A percentile compares a stretch with the other conserved stretches of the same genome.
Evolutionary conservation across 352 stramenopile genomes (phyloP).

Genomic region (Blastocystis sp.): DNA sequence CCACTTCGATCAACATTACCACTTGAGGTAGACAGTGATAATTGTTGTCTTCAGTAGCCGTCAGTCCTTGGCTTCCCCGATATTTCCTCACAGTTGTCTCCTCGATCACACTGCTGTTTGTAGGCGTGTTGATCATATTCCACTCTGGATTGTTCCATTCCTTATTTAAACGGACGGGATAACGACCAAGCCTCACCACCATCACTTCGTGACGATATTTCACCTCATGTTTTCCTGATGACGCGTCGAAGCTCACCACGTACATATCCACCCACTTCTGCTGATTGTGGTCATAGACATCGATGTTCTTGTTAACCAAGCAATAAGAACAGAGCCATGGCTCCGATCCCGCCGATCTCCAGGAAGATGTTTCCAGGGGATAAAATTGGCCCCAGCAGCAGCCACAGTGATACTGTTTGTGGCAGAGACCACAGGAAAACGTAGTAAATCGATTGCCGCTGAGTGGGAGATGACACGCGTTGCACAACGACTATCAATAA

Average conservation of each 20-base stretch:
- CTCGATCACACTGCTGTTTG: constrained; percentile 17
- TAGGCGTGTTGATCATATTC: not conserved
- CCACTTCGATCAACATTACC: not conserved
- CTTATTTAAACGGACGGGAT: not conserved
- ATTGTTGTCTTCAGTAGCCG: not conserved
- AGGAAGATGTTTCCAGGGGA: not conserved
- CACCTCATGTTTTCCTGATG: not conserved
- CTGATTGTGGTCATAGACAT: not conserved
- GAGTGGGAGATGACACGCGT: not conserved
- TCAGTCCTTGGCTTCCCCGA: not conserved
- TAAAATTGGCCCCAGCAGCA: constrained; percentile 47
- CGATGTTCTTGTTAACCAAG: not conserved
- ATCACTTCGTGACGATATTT: constrained; percentile 10
- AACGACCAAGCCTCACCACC: not conserved
- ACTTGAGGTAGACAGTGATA: constrained; percentile 32
- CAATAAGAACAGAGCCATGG: constrained; percentile 9
- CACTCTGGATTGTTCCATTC: not conserved
- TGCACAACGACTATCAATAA: constrained; percentile 6
- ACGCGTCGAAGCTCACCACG: not conserved
- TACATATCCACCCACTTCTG: not conserved
- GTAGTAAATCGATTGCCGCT: not conserved
- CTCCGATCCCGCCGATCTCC: not conserved
- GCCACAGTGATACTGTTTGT: not conserved
- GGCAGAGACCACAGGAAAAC: not conserved
- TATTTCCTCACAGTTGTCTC: not conserved